Percentiles rank a stretch among this genome's conserved stretches.
phyloP scores from a whole-genome alignment of 2,329 filamentous ascomycete genomes.

The Pestalotiopsis sp. region DNA sequence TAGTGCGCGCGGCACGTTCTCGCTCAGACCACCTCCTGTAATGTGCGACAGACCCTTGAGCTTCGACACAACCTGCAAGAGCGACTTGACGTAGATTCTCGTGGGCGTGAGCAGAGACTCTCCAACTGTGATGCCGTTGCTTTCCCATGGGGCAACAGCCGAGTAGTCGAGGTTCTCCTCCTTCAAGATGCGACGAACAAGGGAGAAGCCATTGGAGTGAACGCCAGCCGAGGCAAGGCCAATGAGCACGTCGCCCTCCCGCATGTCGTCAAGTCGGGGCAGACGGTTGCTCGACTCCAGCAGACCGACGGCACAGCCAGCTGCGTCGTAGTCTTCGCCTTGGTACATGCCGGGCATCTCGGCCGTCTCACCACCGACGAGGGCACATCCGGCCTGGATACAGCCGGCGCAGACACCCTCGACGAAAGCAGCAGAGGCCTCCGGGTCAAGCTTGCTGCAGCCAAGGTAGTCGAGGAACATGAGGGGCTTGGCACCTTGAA shows the following conservation, averaged over 20 bases:
- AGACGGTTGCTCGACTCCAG: constrained; percentile 71
- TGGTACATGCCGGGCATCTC: constrained; percentile 98
- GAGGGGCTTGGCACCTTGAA: constrained; percentile 91
- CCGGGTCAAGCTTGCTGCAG: constrained; percentile 82
- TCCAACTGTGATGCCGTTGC: constrained; percentile 57
- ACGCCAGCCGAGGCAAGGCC: constrained; percentile 84
- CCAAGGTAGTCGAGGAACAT: constrained; percentile 99
- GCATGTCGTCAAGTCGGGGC: constrained; percentile 76
- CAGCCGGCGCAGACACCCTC: constrained; percentile 89
- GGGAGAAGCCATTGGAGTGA: constrained; percentile 96
- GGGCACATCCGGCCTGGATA: constrained; percentile 78
- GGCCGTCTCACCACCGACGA: constrained; percentile 96
- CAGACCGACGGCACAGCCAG: constrained; percentile 85
- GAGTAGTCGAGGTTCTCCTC: constrained; percentile 71
- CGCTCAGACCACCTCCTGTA: constrained; percentile 87
- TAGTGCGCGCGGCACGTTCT: constrained; percentile 95
- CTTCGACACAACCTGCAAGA: constrained; percentile 66
- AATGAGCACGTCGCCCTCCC: constrained; percentile 79
- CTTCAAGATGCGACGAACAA: constrained; percentile 88
- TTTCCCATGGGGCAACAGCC: constrained; percentile 77
- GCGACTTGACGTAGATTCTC: constrained; percentile 85
- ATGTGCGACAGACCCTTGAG: constrained; percentile 96
- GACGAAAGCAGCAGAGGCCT: constrained; percentile 81
- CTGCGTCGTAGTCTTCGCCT: constrained; percentile 88
- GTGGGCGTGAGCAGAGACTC: constrained; percentile 84